Evolutionary conservation across 208 protist species (phyloP).

Genomic region (Zelonia costaricensis): DNA sequence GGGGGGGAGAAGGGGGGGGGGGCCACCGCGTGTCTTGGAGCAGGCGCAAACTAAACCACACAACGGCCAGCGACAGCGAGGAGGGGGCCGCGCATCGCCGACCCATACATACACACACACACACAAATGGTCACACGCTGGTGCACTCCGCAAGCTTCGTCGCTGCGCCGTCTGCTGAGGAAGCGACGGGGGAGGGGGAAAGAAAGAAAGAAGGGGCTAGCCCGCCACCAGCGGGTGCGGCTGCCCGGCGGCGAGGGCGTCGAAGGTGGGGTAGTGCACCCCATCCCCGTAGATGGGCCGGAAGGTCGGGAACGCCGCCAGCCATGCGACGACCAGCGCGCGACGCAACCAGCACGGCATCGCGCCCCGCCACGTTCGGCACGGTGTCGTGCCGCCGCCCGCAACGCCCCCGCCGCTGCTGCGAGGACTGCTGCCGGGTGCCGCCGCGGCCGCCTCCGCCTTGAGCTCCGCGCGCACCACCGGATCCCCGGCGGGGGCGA

Average conservation of each 20-base stretch:
- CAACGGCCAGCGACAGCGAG: too few relatives aligned
- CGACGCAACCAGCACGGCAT: not conserved
- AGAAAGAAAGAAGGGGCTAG: not conserved
- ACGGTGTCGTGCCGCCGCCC: not conserved
- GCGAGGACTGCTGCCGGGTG: not conserved
- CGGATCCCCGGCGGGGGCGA: constrained; percentile 55
- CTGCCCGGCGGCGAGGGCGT: constrained; percentile 22
- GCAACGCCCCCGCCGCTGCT: not conserved
- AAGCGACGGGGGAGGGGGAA: not conserved
- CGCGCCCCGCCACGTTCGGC: not conserved
- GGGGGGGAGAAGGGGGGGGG: too few relatives aligned
- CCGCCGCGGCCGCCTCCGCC: not conserved
- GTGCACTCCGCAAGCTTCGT: not conserved
- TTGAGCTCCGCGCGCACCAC: constrained; percentile 30
- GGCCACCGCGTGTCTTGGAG: too few relatives aligned
- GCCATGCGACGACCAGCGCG: constrained; percentile 42
- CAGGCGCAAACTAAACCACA: too few relatives aligned
- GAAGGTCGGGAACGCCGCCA: constrained; percentile 48
- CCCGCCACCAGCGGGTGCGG: constrained; percentile 6
- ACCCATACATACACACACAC: too few relatives aligned
- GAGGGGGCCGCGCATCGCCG: too few relatives aligned
- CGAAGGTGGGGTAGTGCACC: constrained; percentile 68
- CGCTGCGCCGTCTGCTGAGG: not conserved
- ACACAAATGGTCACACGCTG: too few relatives aligned
- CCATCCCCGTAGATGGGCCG: constrained; percentile 50